These are phyloP conservation scores for Colletotrichum sp. DNA, from an alignment of 2,329 filamentous ascomycete species.

Conservation along the genomic window DNA sequence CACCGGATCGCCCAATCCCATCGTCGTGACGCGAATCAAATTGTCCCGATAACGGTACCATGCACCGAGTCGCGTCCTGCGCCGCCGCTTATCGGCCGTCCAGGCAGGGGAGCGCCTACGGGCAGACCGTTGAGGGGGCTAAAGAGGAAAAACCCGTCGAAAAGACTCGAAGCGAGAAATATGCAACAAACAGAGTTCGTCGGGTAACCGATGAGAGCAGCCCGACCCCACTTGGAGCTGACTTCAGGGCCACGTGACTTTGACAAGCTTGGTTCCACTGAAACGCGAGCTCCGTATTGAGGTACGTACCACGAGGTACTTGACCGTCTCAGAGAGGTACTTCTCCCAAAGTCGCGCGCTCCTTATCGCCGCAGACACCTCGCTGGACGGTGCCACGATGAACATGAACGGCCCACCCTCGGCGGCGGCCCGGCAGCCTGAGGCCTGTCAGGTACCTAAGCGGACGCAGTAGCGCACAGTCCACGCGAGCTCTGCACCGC, in stretches of 20 bases:
- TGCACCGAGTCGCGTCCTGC: not conserved
- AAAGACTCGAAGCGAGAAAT: not conserved
- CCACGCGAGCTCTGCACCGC: not conserved
- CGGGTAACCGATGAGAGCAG: not conserved
- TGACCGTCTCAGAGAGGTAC: not conserved
- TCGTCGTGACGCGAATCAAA: constrained; percentile 6
- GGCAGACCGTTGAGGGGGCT: not conserved
- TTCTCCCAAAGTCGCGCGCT: not conserved
- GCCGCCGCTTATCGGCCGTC: not conserved
- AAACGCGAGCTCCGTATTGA: not conserved
- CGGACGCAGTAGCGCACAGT: not conserved
- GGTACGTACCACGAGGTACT: not conserved
- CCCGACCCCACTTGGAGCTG: not conserved
- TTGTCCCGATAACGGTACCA: not conserved
- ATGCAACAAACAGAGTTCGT: not conserved
- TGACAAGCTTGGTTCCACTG: not conserved
- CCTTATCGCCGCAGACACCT: not conserved
- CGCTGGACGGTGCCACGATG: not conserved
- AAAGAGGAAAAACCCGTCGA: not conserved
- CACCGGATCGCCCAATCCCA: not conserved
- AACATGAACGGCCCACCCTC: not conserved
- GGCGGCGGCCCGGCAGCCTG: not conserved
- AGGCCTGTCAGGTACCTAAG: not conserved
- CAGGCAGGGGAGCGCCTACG: not conserved
- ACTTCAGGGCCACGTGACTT: not conserved